These are phyloP conservation scores for Castanospermum australe DNA, from an alignment of 306 rosid genomes.

Conservation along the genomic window DNA sequence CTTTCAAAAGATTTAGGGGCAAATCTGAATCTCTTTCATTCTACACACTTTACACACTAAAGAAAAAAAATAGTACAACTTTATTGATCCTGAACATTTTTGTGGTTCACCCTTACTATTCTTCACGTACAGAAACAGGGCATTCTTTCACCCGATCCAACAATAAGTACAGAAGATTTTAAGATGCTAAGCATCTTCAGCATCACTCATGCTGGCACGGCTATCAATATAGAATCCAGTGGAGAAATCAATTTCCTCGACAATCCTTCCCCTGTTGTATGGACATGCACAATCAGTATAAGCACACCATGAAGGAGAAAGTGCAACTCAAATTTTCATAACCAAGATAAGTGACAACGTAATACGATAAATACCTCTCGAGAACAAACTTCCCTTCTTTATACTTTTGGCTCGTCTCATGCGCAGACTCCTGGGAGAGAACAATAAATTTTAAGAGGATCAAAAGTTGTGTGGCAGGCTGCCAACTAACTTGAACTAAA, in stretches of 20 bases:
- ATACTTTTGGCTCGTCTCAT: slow-evolving; percentile 79
- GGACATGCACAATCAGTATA: slow-evolving; percentile 22
- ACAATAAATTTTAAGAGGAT: background rate
- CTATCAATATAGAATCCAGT: slow-evolving; percentile 61
- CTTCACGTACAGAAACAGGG: slow-evolving; percentile 21
- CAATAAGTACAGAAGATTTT: slow-evolving; percentile 1
- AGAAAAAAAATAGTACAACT: background rate
- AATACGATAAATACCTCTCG: slow-evolving; percentile 62
- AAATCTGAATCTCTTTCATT: slow-evolving; percentile 13
- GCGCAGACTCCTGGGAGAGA: slow-evolving; percentile 68
- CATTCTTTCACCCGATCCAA: slow-evolving; percentile 18
- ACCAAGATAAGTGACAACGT: background rate
- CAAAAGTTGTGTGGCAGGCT: background rate
- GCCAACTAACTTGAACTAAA: background rate
- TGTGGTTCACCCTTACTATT: slow-evolving; percentile 4
- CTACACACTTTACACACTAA: background rate
- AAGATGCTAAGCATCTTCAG: slow-evolving; percentile 61
- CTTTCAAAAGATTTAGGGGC: background rate
- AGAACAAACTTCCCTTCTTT: slow-evolving; percentile 94
- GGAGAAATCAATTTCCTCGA: slow-evolving; percentile 65
- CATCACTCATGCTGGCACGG: slow-evolving; percentile 59
- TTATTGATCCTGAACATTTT: slow-evolving; percentile 4
- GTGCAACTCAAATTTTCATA: background rate
- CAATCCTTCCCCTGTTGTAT: slow-evolving; percentile 66
- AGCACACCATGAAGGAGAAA: background rate